A percentile compares a stretch with the other conserved stretches of the same genome.
phyloP scores from a whole-genome alignment of 768 basidiomycete species.

The Mycena albidolilacea region DNA sequence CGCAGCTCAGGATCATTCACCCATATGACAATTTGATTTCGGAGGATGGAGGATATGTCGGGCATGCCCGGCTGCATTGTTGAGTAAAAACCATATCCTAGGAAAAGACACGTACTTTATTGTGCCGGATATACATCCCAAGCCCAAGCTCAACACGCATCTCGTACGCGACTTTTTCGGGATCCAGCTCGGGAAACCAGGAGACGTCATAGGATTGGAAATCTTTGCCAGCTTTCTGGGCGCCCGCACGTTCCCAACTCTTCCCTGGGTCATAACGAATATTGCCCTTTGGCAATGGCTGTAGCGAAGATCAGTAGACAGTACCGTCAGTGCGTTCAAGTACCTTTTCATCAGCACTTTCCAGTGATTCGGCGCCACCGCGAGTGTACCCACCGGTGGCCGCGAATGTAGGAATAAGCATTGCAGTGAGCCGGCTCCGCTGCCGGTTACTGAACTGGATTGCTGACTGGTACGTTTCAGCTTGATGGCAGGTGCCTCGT shows the following conservation, averaged over 20 bases:
- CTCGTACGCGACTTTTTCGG: conserved; percentile 7
- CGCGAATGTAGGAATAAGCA: background rate
- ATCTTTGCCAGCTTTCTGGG: background rate
- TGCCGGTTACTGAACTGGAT: background rate
- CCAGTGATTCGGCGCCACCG: background rate
- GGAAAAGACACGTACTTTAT: background rate
- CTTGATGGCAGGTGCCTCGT: background rate
- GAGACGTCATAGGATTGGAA: conserved; percentile 19
- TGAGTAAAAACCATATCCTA: background rate
- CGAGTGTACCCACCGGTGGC: conserved; percentile 9
- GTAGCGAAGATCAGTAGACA: background rate
- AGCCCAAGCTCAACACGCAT: conserved; percentile 21
- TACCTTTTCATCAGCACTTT: conserved; percentile 20
- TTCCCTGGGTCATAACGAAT: conserved; percentile 3
- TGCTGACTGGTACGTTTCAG: conserved; percentile 6
- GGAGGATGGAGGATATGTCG: background rate
- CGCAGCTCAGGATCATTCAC: background rate
- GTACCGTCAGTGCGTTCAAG: background rate
- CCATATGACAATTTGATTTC: conserved; percentile 21
- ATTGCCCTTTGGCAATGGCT: conserved; percentile 13
- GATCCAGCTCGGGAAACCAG: conserved; percentile 10
- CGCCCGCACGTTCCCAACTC: background rate
- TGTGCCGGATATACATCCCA: conserved; percentile 6
- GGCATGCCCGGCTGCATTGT: background rate
- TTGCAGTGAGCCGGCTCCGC: background rate